Base-by-base conservation (phyloP, 345 rosid species). In the Pugionium cornutum region DNA sequence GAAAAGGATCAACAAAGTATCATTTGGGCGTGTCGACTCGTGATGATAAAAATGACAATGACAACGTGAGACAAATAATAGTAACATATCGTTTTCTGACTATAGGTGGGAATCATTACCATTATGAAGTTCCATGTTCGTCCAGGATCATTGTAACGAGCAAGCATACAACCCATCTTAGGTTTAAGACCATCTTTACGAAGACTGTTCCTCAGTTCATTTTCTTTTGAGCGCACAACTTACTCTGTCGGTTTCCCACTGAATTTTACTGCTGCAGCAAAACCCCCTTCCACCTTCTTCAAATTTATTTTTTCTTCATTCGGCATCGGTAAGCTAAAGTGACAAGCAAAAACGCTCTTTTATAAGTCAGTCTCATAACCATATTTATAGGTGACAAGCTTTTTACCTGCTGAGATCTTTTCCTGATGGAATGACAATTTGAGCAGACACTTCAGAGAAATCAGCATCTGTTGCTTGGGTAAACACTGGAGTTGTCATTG, bases 91-190 rank as follows among this genome's bases (percentile, higher is more conserved):
- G 39, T 52, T 41, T 18, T 27, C 62, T 2, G 18, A 7, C 30
- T 46, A 40, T 40, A 67, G 29, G 4, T 39, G 0, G 26, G 32
- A 67, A 32, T 9, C 70, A 18, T 50, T 84, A 92, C 96, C 96
- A 87, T 75, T 50, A 71, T 81, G 68, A 84, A 83, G 80, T 42
- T 81, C 94, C 86, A 67, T 42, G 94, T 92, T 71, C 84, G 68
- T 69, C 94, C 89, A 1, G 92, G 96, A 80, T 89, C 98, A 69
- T 92, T 89, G 79, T 92, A 89, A 54, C 95, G 88, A 41, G 98
- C 96, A 46, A 88, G 85, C 80, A 86, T 68, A 69, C 94, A 85
- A 61, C 96, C 95, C 18, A 2, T 73, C 69, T 64, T 80, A 33
- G 91, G 83, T 76, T 59, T 83, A 62, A 86, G 88, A 62, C 89